Evolutionary conservation across 2,329 filamentous ascomycete species (phyloP), one percentile per base, ranked within the genome.

Genomic region (Lojkania enalia): DNA sequence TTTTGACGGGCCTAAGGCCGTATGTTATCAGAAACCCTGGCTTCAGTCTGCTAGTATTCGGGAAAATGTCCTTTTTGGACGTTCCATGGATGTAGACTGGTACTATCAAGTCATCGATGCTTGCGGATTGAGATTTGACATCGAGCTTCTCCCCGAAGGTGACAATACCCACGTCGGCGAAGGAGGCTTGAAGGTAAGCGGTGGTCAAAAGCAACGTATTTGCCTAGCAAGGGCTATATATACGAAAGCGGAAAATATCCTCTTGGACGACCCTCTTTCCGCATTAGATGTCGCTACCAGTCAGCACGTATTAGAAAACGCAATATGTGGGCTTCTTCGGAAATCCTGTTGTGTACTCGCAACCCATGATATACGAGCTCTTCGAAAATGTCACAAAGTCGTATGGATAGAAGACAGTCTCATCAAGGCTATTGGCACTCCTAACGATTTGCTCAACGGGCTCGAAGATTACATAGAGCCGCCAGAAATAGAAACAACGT

Each of bases 181-280:
- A 51, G 71, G 73, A 44, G 77, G 76, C 9, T 61, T 75, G 30
- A 64, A 67, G 5, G 66, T 79, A 5, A 76, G 72, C 52, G 74
- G 75, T 14, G 76, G 76, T 3, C 76, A 79, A 49, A 71, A 71
- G 41, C 73, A 77, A 45, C 67, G 75, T 23, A 66, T 77, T 42
- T 37, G 72, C 11, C 65, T 78, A 5, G 76, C 77, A 18, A 66
- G 76, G 33, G 76, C 76, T n/a, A 60, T 77, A 3, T 79, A 78
- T 54, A 68, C 73, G 6, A 63, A 69, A 18, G 63, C 64, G 31
- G 58, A 64, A 14, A 55, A 74, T 13, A 54, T 77, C 19, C 58
- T 78, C 5, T 58, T 78, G 12, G 76, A 78, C 46, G 75, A 79
- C 49, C 66, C 74, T 5, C 63, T 78, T 11, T 73, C 71, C 38